A percentile compares a stretch with the other conserved stretches of the same genome.
phyloP scores from a whole-genome alignment of 805 yeast genomes.

The Blastobotrys muscicola region DNA sequence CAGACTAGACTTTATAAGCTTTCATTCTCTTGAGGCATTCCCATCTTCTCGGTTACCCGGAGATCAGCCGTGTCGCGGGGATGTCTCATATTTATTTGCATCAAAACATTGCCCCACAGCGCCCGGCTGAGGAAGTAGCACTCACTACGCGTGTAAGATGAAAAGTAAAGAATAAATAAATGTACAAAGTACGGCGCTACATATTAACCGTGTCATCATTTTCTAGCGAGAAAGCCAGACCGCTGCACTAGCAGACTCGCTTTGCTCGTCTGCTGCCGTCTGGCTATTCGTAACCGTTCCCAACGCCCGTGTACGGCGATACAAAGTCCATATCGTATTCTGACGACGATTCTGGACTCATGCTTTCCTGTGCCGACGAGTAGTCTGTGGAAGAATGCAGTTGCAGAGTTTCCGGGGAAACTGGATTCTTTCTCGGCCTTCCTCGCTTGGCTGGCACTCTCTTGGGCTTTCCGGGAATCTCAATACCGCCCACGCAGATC shows the following conservation, averaged over 20 bases:
- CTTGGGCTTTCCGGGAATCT: conserved; percentile 22
- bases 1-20: too few relatives aligned
- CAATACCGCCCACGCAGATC: conserved; percentile 72
- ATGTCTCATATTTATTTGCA: too few relatives aligned
- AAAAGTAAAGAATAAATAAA: not conserved
- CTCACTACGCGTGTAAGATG: too few relatives aligned
- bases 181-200: conserved; percentile 1
- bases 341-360: conserved; percentile 1
- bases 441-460: conserved; percentile 30
- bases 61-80: too few relatives aligned
- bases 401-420: not conserved
- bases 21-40: too few relatives aligned
- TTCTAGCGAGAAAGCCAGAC: too few relatives aligned
- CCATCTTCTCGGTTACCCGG: too few relatives aligned
- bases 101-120: too few relatives aligned
- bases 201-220: too few relatives aligned
- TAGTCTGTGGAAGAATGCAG: not conserved
- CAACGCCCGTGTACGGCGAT: not conserved
- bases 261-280: too few relatives aligned
- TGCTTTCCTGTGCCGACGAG: conserved; percentile 1
- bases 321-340: not conserved
- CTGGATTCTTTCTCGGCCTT: conserved; percentile 26
- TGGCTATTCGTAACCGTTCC: not conserved
- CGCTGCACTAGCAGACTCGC: too few relatives aligned
- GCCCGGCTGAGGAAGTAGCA: too few relatives aligned